A percentile compares a stretch with the other conserved stretches of the same genome.
Conservation (phyloP, 371 early-diverging fungal species). For the Saksenaea vasiformis region DNA sequence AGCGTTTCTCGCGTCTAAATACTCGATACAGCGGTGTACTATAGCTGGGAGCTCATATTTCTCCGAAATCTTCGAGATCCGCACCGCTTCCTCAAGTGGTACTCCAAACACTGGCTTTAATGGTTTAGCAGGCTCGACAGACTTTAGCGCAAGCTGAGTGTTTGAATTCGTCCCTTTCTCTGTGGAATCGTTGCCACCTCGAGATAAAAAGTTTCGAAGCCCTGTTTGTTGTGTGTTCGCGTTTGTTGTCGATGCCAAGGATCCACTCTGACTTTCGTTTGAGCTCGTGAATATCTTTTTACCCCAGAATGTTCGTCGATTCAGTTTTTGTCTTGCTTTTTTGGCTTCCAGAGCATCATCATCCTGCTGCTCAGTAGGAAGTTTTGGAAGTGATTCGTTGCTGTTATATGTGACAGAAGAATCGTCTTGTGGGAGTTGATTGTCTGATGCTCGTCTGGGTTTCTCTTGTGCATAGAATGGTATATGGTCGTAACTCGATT, state of each 20-base stretch:
- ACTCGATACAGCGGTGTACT: conserved; percentile 85
- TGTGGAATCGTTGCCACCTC: conserved; percentile 18
- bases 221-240: conserved; percentile 4
- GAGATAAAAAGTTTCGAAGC: conserved; percentile 26
- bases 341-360: conserved; percentile 5
- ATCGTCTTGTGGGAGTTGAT: neutral
- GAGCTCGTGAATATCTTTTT: conserved; percentile 24
- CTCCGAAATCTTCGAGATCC: conserved; percentile 22
- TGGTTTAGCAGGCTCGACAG: conserved; percentile 14
- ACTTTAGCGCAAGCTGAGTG: neutral
- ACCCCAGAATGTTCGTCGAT: conserved; percentile 41
- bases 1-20: conserved; percentile 73
- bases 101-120: conserved; percentile 55
- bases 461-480: neutral
- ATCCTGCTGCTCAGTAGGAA: neutral
- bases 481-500: conserved; percentile 23
- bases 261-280: conserved; percentile 1
- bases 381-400: neutral
- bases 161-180: neutral
- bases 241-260: conserved; percentile 3
- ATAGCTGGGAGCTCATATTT: conserved; percentile 66
- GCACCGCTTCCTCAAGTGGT: conserved; percentile 30
- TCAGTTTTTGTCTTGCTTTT: conserved; percentile 22
- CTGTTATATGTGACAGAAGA: neutral
- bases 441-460: neutral